Percentiles rank a stretch among this genome's conserved stretches.
Evolutionary conservation across 441 rosid genomes (phyloP).

Genomic region (Raphanus hybrid): DNA sequence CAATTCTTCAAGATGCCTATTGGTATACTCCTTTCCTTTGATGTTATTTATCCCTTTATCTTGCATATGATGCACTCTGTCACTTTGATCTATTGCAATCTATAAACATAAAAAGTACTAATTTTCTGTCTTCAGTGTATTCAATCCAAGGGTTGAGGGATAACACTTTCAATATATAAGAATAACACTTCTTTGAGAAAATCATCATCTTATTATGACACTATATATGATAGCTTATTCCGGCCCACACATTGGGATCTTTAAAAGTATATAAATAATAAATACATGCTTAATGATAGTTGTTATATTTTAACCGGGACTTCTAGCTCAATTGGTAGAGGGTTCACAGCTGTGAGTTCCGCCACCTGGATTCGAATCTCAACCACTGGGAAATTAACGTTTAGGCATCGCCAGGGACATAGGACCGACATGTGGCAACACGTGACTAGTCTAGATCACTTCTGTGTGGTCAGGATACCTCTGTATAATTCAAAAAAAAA

Average conservation of each 20-base stretch:
- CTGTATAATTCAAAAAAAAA: no score
- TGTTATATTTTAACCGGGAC: no score
- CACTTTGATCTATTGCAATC: neutral
- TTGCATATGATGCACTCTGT: neutral
- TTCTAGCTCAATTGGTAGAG: no score
- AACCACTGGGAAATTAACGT: no score
- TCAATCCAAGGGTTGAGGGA: neutral
- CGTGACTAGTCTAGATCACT: no score
- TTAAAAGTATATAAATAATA: neutral
- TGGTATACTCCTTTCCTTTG: neutral
- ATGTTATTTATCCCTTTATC: neutral
- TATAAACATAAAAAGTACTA: neutral
- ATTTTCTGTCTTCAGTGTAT: neutral
- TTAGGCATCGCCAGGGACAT: no score
- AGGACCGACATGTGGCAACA: no score
- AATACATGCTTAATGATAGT: neutral
- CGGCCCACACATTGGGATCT: neutral
- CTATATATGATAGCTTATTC: neutral
- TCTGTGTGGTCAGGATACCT: no score
- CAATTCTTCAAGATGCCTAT: neutral
- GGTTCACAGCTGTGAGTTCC: no score
- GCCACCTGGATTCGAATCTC: no score
- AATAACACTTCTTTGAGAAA: neutral
- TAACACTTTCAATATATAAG: neutral
- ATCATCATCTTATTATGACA: conserved; percentile 10